These are phyloP conservation scores for Stylosanthes scabra DNA, from an alignment of 331 rosid genomes.

Conservation along the genomic window DNA sequence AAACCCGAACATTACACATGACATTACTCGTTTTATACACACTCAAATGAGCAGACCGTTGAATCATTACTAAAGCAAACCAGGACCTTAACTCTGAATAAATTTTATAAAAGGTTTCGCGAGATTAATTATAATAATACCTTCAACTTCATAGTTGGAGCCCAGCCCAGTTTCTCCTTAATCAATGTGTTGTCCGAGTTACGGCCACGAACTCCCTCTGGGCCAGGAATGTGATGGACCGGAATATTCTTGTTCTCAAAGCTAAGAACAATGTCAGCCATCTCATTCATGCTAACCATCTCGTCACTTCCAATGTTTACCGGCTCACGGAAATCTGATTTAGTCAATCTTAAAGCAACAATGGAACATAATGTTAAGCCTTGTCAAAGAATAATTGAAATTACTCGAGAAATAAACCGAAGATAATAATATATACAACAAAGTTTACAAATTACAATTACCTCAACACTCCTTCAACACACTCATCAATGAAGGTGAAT, in stretches of 20 bases:
- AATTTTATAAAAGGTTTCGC: conserved; percentile 15
- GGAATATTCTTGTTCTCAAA: conserved; percentile 85
- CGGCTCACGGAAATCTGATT: conserved; percentile 97
- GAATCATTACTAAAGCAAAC: conserved; percentile 5
- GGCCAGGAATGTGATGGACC: conserved; percentile 96
- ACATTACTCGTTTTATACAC: not conserved
- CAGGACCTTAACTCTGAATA: not conserved
- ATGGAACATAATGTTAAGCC: conserved; percentile 15
- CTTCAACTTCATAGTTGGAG: conserved; percentile 97
- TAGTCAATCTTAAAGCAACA: conserved; percentile 74
- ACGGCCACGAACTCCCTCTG: conserved; percentile 99
- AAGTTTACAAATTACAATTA: conserved; percentile 30
- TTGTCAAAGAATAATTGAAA: conserved; percentile 18
- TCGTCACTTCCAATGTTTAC: conserved; percentile 99
- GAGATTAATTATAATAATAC: conserved; percentile 44
- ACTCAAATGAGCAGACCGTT: conserved; percentile 3
- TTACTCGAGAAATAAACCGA: not conserved
- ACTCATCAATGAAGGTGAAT: conserved; percentile 97
- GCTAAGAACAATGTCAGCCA: conserved; percentile 95
- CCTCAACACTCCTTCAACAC: conserved; percentile 99
- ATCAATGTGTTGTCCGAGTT: conserved; percentile 94
- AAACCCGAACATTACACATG: not conserved
- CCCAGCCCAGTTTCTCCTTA: conserved; percentile 99
- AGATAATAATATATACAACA: not conserved
- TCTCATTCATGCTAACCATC: conserved; percentile 99